phyloP scores from a whole-genome alignment of 768 basidiomycete species.

The Tephrocybe sp. region DNA sequence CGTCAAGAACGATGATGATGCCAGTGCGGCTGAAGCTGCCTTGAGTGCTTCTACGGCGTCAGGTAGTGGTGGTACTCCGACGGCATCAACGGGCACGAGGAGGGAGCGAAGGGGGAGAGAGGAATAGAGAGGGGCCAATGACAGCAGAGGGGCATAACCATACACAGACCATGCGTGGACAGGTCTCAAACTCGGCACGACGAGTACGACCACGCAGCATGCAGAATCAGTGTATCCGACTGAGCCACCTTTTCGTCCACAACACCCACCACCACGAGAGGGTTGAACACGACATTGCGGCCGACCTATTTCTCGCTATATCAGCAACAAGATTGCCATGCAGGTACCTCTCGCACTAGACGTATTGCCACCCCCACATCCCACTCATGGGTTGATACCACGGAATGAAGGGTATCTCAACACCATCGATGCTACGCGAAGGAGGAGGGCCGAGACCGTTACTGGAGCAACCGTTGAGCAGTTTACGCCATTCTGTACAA shows the following conservation, averaged over 20 bases:
- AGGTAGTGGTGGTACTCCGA: neutral
- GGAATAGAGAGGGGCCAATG: conserved; percentile 1
- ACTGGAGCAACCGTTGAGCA: conserved; percentile 12
- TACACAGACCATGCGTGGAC: neutral
- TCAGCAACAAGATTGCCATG: neutral
- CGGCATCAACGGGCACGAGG: neutral
- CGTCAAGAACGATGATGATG: conserved; percentile 52
- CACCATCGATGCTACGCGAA: neutral
- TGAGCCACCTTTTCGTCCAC: neutral
- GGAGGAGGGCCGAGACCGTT: conserved; percentile 16
- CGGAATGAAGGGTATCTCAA: conserved; percentile 4
- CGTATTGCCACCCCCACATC: neutral
- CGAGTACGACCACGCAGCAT: neutral
- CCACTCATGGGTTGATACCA: neutral
- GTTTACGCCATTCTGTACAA: no score
- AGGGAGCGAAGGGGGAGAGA: conserved; percentile 10
- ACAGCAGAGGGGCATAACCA: neutral
- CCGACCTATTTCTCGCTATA: neutral
- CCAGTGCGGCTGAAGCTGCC: neutral
- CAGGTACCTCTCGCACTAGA: conserved; percentile 6
- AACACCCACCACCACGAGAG: neutral
- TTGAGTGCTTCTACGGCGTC: neutral
- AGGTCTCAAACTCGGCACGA: neutral
- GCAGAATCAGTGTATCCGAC: neutral
- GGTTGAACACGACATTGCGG: neutral